Percentiles rank a stretch among this genome's conserved stretches.
Evolutionary conservation across 2,329 filamentous ascomycete species (phyloP).

Genomic region (Colletotrichum tamarilloi): DNA sequence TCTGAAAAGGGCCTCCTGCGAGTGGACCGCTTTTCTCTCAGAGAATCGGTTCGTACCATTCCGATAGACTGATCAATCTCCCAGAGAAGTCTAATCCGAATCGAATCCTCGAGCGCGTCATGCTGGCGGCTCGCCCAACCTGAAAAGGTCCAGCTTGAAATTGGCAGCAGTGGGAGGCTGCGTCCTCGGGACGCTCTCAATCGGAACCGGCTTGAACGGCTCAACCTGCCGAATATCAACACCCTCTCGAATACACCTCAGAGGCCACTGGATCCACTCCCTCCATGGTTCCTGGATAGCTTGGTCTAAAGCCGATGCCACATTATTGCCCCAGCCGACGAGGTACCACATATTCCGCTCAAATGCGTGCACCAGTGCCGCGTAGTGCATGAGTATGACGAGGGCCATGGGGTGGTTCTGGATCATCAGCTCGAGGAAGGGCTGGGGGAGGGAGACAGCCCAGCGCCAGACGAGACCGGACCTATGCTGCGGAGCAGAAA

Average conservation of each 20-base stretch:
- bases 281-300: constrained; percentile 32
- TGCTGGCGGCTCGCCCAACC: constrained; percentile 5
- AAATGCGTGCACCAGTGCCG: constrained; percentile 30
- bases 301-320: constrained; percentile 19
- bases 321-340: constrained; percentile 18
- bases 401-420: constrained; percentile 36
- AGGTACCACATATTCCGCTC: constrained; percentile 35
- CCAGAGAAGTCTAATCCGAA: background rate
- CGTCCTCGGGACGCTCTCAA: background rate
- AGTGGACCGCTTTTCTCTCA: background rate
- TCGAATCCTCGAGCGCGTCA: background rate
- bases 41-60: background rate
- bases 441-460: constrained; percentile 35
- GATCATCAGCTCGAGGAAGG: constrained; percentile 36
- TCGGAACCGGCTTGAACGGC: background rate
- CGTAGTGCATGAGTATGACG: constrained; percentile 38
- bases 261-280: constrained; percentile 31
- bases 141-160: constrained; percentile 16
- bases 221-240: constrained; percentile 19
- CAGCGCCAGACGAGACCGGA: constrained; percentile 36
- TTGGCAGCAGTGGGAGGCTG: background rate
- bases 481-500: constrained; percentile 16
- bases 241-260: constrained; percentile 27
- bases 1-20: background rate
- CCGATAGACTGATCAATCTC: background rate